A percentile compares a stretch with the other conserved stretches of the same genome.
Evolutionary conservation across 176 grass and related monocot species (phyloP).

Genomic region (Bromus sterilis): DNA sequence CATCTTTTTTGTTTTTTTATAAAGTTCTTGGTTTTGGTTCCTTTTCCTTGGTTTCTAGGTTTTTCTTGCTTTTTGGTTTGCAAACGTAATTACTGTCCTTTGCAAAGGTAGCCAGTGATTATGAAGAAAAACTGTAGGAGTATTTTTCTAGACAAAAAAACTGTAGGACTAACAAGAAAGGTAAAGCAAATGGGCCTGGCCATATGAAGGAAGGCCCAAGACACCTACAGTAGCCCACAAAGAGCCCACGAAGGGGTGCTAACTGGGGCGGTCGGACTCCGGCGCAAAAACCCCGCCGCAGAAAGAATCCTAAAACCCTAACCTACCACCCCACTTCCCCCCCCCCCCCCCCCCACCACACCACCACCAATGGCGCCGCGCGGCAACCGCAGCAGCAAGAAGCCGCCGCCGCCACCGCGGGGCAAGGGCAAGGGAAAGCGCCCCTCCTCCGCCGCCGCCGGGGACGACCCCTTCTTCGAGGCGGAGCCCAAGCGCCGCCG

Average conservation of each 20-base stretch:
- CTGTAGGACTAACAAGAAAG: too few species aligned
- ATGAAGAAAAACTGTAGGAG: too few species aligned
- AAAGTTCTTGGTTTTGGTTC: too few species aligned
- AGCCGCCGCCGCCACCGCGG: neutral
- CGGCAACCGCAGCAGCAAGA: conserved; percentile 22
- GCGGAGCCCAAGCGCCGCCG: conserved; percentile 33
- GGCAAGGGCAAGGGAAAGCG: neutral
- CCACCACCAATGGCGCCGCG: conserved; percentile 19
- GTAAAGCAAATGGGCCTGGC: too few species aligned
- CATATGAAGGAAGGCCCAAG: too few species aligned
- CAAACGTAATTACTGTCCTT: too few species aligned
- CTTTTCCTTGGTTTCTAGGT: too few species aligned
- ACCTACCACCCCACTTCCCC: neutral
- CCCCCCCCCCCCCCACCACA: neutral
- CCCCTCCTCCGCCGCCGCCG: neutral
- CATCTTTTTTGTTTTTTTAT: too few species aligned
- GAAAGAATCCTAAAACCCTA: neutral
- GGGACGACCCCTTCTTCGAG: conserved; percentile 55
- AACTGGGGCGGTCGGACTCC: neutral
- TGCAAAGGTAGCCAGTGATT: too few species aligned
- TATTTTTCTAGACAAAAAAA: too few species aligned
- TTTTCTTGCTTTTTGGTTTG: too few species aligned
- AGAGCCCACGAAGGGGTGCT: neutral
- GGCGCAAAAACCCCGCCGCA: conserved; percentile 5
- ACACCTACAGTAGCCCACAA: neutral